Base-by-base conservation (phyloP, 2,329 filamentous ascomycete genomes). In the Paracoccidioides brasiliensis region DNA sequence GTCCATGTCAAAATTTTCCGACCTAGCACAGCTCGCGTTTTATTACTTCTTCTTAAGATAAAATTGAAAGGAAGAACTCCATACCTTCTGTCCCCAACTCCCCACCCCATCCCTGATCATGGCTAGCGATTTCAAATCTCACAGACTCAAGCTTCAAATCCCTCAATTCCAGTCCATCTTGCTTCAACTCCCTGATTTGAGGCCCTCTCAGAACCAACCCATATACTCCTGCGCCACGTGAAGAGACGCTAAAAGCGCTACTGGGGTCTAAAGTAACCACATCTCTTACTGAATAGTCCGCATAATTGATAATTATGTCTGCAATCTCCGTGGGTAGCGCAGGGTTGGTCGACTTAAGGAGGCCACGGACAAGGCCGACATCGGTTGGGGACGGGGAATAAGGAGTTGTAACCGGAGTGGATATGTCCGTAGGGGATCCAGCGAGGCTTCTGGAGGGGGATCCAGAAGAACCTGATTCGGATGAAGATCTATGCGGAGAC, bases 81-180 rank as follows among this genome's bases (percentile, higher is more conserved):
- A 32, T 38, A 53, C 52, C 52, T 53, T 45, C 4, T 1, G 41
- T 38, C 6, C 42, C 42, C 14, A 0, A 3, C 14, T 53, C 51
- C 15, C 52, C 52, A 22, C 52, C 52, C 52, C 52, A 53, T 38
- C 52, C 52, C 22, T 53, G 52, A 45, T 53, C 52, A 45, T 45
- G 52, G 40, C 52, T 45, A 30, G 14, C 52, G n/a, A 53, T 40
- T 33, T 53, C 32, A 45, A 53, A 53, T 44, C 41, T 45, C 14
- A 53, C 52, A 9, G 52, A 3, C 22, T 53, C 14, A 37, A 53
- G 4, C 30, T 35, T 45, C 52, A 53, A 44, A 44, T 53, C 52
- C 41, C 52, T 45, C 32, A 53, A 22, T 41, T 53, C 52, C 5
- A 30, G n/a, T 7, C 52, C 52, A 9, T 45, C 6, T 41, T 44